phyloP scores from a whole-genome alignment of 78 protist species.

The Abeoforma whisleri region DNA sequence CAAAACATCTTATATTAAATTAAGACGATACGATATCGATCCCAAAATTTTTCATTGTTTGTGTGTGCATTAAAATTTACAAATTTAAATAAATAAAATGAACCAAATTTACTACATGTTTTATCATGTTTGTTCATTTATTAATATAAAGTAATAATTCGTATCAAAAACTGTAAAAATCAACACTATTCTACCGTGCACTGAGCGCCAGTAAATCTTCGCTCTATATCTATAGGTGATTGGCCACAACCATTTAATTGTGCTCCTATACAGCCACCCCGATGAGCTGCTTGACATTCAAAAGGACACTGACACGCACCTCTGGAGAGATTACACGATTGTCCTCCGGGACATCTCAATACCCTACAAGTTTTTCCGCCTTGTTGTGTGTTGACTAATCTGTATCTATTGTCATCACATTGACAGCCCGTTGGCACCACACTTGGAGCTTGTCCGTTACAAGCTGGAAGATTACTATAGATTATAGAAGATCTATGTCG shows the following conservation, averaged over 20 bases:
- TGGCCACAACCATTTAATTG: not conserved
- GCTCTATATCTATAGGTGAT: not conserved
- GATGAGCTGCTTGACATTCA: not conserved
- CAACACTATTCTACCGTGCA: not conserved
- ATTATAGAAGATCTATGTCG: not conserved
- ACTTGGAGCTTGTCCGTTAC: not conserved
- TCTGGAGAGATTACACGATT: not conserved
- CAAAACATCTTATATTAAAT: too few relatives aligned
- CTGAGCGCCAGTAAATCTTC: not conserved
- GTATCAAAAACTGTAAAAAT: too few relatives aligned
- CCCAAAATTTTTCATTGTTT: too few relatives aligned
- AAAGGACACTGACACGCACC: not conserved
- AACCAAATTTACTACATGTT: too few relatives aligned
- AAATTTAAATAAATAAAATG: too few relatives aligned
- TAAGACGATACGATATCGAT: too few relatives aligned
- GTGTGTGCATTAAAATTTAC: too few relatives aligned
- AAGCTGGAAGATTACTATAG: not conserved
- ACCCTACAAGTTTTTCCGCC: not conserved
- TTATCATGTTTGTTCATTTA: too few relatives aligned
- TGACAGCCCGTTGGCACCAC: not conserved
- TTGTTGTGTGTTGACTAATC: not conserved
- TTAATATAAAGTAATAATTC: too few relatives aligned
- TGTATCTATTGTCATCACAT: not conserved
- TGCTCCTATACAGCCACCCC: not conserved
- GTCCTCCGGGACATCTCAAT: not conserved